Base-by-base conservation (phyloP, 2,329 filamentous ascomycete genomes). In the Colletotrichum simmondsii region DNA sequence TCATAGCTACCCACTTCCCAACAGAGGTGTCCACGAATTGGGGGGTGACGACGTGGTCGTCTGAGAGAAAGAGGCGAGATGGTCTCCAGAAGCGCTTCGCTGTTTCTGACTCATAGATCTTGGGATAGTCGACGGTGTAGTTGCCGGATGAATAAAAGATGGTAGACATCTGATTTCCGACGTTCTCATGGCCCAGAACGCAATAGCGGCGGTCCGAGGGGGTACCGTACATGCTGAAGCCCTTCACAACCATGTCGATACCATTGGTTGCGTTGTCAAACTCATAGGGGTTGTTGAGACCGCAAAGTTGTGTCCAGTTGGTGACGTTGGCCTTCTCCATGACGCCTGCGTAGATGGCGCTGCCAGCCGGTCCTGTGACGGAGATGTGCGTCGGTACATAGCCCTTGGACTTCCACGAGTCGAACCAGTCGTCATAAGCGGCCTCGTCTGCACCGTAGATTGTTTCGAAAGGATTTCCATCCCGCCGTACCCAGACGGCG, bases 61-160 rank as follows among this genome's bases (percentile, higher is more conserved):
- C 69, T 11, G 67, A 73, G 8, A 70, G 5, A 22, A 66, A 76
- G 3, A 75, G 72, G 4, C 42, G 68, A 1, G 60, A 53, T 5
- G 75, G 72, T 3, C 74, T 66, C 74, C 72, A 76, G 42, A 76
- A 75, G 7, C 54, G 66, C 69, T 75, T 75, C 24, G 30, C 28
- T 11, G 69, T 30, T 53, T 75, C 69, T 1, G 63, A n/a, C 2
- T 65, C 24, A 30, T 69, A 73, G n/a, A 64, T 46, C 0, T n/a
- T 14, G 2, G 57, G 14, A 53, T 59, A 75, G 46, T 75, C 52
- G 10, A 61, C 22, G 6, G 35, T 57, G 46, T 60, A 68, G 11
- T 62, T 64, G 2, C 63, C 53, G 12, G 46, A 52, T 0, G 64
- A 35, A 22, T 64, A 73, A 26, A 72, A 75, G 22, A 57, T 62